A percentile compares a stretch with the other conserved stretches of the same genome.
These are phyloP conservation scores for Mucor racemosus DNA, from an alignment of 371 early-diverging fungal species.

Conservation along the genomic window DNA sequence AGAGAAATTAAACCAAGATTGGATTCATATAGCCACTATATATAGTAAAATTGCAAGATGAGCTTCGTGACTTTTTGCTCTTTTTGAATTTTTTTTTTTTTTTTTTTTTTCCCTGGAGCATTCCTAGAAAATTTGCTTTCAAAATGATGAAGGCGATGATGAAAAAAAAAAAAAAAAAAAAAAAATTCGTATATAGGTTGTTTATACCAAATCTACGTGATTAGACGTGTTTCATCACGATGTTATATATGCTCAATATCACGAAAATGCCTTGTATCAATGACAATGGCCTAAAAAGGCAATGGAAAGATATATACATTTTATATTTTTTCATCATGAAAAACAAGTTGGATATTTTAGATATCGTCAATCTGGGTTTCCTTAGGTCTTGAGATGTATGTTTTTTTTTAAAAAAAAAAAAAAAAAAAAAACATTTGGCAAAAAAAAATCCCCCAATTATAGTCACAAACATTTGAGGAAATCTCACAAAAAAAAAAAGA, in stretches of 20 bases:
- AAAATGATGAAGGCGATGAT: neutral
- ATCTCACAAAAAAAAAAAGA: conserved; percentile 1
- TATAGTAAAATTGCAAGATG: neutral
- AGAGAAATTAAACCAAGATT: conserved; percentile 16
- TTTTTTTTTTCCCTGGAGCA: conserved; percentile 5
- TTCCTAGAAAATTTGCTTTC: neutral
- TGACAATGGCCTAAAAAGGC: neutral
- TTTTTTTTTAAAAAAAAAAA: conserved; percentile 1
- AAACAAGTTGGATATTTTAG: neutral
- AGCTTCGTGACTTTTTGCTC: neutral
- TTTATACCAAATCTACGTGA: neutral
- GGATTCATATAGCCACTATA: conserved; percentile 1
- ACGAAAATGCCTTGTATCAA: neutral
- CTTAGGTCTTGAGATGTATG: neutral
- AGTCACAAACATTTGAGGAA: neutral
- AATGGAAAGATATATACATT: neutral
- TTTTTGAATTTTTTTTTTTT: conserved; percentile 5
- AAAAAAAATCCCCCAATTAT: neutral
- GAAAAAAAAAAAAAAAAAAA: neutral
- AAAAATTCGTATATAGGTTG: neutral
- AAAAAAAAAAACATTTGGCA: neutral
- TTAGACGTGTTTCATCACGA: neutral
- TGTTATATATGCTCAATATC: neutral
- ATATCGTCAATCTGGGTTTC: neutral
- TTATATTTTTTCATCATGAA: neutral